Conservation (phyloP, 441 rosid species). For the Bocquillonia castaneifolia region DNA sequence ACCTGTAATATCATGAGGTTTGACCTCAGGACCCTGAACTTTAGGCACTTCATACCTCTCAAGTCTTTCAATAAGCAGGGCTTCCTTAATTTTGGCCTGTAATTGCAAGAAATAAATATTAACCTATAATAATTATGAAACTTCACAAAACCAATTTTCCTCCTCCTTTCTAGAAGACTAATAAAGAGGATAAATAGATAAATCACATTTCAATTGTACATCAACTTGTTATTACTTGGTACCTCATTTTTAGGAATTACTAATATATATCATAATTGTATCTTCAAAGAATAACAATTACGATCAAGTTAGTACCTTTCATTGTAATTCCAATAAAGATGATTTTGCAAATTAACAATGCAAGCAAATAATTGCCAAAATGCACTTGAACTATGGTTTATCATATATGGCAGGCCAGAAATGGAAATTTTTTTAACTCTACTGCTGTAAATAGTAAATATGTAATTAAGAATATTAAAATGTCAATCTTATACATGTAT, state of each 20-base stretch:
- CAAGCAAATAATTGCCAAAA: not conserved
- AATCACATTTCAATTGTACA: not conserved
- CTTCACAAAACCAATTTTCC: not conserved
- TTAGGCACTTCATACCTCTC: slow-evolving; percentile 76
- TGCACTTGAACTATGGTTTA: no score
- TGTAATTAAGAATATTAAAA: no score
- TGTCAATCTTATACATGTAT: no score
- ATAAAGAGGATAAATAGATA: not conserved
- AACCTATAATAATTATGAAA: not conserved
- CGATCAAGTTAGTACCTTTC: not conserved
- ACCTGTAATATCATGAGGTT: slow-evolving; percentile 67
- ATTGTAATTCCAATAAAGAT: not conserved
- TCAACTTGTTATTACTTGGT: not conserved
- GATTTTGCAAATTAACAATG: slow-evolving; percentile 1
- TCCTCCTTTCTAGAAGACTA: not conserved
- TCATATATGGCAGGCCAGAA: no score
- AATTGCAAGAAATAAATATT: slow-evolving; percentile 8
- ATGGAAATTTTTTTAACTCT: not conserved
- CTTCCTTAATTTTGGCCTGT: slow-evolving; percentile 87
- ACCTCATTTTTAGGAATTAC: not conserved
- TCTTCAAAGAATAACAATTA: not conserved
- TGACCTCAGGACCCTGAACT: slow-evolving; percentile 73
- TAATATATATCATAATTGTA: not conserved
- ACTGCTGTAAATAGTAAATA: no score
- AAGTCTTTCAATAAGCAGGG: slow-evolving; percentile 65